Evolutionary conservation across 306 rosid species (phyloP), one percentile per base, ranked within the genome.

Genomic region (Mimosa bimucronata): DNA sequence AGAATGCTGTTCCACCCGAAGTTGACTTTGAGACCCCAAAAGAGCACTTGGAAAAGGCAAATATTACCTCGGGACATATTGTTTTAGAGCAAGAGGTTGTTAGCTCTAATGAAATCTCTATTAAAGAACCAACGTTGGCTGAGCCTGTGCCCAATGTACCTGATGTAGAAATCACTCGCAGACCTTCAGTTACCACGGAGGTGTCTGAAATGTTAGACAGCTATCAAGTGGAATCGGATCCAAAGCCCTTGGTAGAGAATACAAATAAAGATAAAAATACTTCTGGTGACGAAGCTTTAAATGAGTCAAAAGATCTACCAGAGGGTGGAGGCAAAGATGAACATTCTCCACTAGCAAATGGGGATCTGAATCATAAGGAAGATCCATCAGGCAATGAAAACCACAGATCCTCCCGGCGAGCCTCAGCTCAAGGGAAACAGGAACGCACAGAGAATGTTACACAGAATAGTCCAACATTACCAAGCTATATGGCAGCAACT

Each of bases 401-500:
- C 73, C 91, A 79, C 80, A 96, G 93, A 85, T 88, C 94, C 26
- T 77, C 85, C 85, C 79, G 86, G 72, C 93, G 92, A 75, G 52
- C 86, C 66, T 89, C 89, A 50, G 68, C 66, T 86, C 89, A 87
- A 40, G 87, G 88, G 55, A 93, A 95, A 88, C 97, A 88, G 85
- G 98, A 93, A 72, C 88, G 86, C 34, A 73, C 87, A 7, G 99
- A 95, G 81, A 93, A 93, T 70, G 98, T 88, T 71, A 31, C 70
- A 57, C 97, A 91, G 84, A 88, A 70, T 79, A 89, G 92, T 88
- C 97, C 97, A 67, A 84, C 87, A 21, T 12, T 96, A 74, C 99
- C 97, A 9, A 96, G 99, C 84, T 96, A 96, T 83, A 96, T 96
- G 99, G 93, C 93, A 62, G 99, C 97, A 78, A 96, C 99, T 81